phyloP scores from a whole-genome alignment of 1,284 basidiomycete species.

The Heterobasidion irregulare region DNA sequence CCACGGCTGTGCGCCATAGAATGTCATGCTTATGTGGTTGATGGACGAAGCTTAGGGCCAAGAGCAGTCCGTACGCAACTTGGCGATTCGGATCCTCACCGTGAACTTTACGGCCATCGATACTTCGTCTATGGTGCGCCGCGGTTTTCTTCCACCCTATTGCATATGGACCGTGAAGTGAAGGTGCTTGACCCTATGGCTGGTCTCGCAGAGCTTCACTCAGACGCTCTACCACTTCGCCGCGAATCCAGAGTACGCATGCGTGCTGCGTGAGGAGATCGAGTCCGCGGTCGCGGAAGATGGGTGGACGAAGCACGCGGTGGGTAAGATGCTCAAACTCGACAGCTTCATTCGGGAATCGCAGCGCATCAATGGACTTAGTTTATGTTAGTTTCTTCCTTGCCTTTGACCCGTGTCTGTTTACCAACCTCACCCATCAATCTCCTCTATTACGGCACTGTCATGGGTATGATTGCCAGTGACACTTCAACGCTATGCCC shows the following conservation, averaged over 20 bases:
- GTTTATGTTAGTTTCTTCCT: conserved; percentile 15
- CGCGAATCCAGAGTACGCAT: conserved; percentile 26
- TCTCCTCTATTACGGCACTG: no score
- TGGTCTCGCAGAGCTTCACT: conserved; percentile 20
- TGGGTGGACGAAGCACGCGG: conserved; percentile 34
- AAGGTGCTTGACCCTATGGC: no score
- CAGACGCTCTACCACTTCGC: conserved; percentile 29
- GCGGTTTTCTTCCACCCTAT: no score
- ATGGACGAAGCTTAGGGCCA: conserved; percentile 27
- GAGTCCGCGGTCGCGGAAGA: conserved; percentile 25
- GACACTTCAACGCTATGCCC: conserved; percentile 20
- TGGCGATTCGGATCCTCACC: conserved; percentile 24
- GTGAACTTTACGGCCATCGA: conserved; percentile 33
- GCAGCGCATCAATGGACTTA: conserved; percentile 23
- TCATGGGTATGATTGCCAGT: conserved; percentile 15
- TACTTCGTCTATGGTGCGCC: conserved; percentile 23
- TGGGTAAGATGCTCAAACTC: conserved; percentile 32
- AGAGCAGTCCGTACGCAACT: conserved; percentile 19
- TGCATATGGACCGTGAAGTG: background rate
- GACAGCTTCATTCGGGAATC: conserved; percentile 42
- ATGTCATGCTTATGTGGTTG: conserved; percentile 35
- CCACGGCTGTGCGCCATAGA: conserved; percentile 18
- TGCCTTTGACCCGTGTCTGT: background rate
- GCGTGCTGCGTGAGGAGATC: conserved; percentile 35
- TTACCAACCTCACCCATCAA: background rate